Evolutionary conservation across 768 basidiomycete genomes (phyloP).

Genomic region (Lactarius trivialis): DNA sequence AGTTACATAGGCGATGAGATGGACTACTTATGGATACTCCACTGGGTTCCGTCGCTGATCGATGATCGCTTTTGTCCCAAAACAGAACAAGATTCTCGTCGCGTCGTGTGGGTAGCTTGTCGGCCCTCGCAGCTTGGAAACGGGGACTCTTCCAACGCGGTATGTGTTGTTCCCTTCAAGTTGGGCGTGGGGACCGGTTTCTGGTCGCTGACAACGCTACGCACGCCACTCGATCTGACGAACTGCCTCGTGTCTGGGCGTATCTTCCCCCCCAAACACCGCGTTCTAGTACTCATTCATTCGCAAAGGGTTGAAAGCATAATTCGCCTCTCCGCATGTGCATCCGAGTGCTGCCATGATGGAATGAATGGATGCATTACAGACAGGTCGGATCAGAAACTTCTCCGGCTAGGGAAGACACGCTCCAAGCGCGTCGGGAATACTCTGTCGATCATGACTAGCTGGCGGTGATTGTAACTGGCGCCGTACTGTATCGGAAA

Average conservation of each 20-base stretch:
- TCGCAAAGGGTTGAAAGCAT: constrained; percentile 45
- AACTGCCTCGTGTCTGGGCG: constrained; percentile 43
- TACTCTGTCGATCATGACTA: constrained; percentile 35
- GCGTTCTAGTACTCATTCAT: constrained; percentile 46
- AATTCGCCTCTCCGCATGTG: not conserved
- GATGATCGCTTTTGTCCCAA: too few relatives aligned
- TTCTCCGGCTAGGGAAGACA: constrained; percentile 48
- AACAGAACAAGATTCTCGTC: too few relatives aligned
- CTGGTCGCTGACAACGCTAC: not conserved
- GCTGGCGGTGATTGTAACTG: not conserved
- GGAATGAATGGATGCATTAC: not conserved
- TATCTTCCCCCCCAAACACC: constrained; percentile 44
- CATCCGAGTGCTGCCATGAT: not conserved
- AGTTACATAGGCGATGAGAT: too few relatives aligned
- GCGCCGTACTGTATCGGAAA: too few relatives aligned
- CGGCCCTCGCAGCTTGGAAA: too few relatives aligned
- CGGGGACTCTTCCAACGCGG: too few relatives aligned
- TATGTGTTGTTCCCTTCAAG: too few relatives aligned
- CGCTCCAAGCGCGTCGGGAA: constrained; percentile 27
- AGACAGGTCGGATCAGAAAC: constrained; percentile 47
- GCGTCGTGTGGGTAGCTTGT: too few relatives aligned
- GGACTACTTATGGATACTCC: too few relatives aligned
- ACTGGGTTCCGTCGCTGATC: too few relatives aligned
- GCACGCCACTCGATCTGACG: constrained; percentile 39
- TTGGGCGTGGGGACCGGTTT: not conserved